Evolutionary conservation across 495 filamentous ascomycete species (phyloP), one percentile per base, ranked within the genome.

Genomic region (Parmelia sp.): DNA sequence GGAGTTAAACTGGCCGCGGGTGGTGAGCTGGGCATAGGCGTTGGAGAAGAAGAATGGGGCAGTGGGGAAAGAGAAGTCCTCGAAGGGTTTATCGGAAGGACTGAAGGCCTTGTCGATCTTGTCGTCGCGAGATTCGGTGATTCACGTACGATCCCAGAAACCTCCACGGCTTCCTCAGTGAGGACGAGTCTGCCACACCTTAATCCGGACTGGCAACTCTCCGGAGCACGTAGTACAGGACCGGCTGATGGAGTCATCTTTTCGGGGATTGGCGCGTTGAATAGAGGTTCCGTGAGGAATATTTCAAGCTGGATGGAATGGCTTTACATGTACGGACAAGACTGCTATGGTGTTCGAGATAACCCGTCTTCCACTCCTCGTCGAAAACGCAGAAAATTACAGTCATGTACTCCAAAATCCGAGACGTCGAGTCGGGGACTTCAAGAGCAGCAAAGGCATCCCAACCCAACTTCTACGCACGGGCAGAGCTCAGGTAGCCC

Each of bases 1-100:
- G 91, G 90, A 4, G 84, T 96, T 66, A 96, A 96, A 74, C 84
- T 97, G 51, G 91, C 94, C 21, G 90, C 88, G 33, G 90, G 90
- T 44, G 94, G 93, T 9, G 91, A 96, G 75, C 84, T 96, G 31
- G 95, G 94, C 23, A 83, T 96, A 21, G 95, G 95, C 1, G 92
- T 97, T 17, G 94, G 92, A 37, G 92, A 96, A 71, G 92, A 96
- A 75, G 90, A 96, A 64, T 86, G 92, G 77, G 92, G 92, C 3
- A 96, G 91, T 68, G 91, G 90, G 19, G 92, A 96, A 76, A 77
- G 92, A 69, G 91, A 92, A 69, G 93, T 97, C 1, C 78, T 99
- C 2, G 94, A 96, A 72, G 90, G 89, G 23, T 86, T 96, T 69
- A 84, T 90, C 12, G 64, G 74, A 23, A 77, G 73, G 73, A 84